Evolutionary conservation across 2,329 filamentous ascomycete genomes (phyloP).

Genomic region (Aspergillus alliaceus): DNA sequence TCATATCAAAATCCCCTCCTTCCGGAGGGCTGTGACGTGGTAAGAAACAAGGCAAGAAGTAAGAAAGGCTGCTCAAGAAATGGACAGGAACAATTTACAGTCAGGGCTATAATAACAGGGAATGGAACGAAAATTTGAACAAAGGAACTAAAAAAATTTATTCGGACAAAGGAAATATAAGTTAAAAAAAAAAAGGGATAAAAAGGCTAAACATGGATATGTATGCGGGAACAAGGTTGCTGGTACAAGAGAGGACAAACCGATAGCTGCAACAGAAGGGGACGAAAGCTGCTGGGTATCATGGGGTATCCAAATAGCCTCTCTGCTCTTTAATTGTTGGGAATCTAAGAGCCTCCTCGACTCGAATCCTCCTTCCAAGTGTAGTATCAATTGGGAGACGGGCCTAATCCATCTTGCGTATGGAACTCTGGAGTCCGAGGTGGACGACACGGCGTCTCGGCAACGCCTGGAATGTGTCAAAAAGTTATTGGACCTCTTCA

Average conservation of each 20-base stretch:
- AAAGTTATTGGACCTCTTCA: slow-evolving; percentile 8
- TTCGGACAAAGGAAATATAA: slow-evolving; percentile 13
- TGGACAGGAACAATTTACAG: slow-evolving; percentile 16
- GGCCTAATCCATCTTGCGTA: slow-evolving; percentile 6
- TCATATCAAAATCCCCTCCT: slow-evolving; percentile 8
- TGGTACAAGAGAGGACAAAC: slow-evolving; percentile 32
- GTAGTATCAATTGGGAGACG: slow-evolving; percentile 12
- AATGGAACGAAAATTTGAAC: slow-evolving; percentile 18
- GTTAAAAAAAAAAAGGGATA: slow-evolving; percentile 9
- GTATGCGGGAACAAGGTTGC: slow-evolving; percentile 25
- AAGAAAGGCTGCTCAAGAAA: background rate
- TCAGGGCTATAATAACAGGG: slow-evolving; percentile 17
- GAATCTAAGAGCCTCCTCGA: slow-evolving; percentile 19
- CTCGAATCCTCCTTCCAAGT: slow-evolving; percentile 16
- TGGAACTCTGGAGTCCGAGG: slow-evolving; percentile 2
- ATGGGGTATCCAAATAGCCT: slow-evolving; percentile 41
- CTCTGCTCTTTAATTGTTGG: slow-evolving; percentile 29
- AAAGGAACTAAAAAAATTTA: slow-evolving; percentile 24
- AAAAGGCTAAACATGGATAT: slow-evolving; percentile 38
- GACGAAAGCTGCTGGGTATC: slow-evolving; percentile 40
- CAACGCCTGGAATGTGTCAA: background rate
- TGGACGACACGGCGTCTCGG: slow-evolving; percentile 8
- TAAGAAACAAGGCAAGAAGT: slow-evolving; percentile 5
- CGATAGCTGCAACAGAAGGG: slow-evolving; percentile 35
- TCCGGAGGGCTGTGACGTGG: background rate